phyloP scores from a whole-genome alignment of 164 flowering plant species.

The Umbellularia californica region DNA sequence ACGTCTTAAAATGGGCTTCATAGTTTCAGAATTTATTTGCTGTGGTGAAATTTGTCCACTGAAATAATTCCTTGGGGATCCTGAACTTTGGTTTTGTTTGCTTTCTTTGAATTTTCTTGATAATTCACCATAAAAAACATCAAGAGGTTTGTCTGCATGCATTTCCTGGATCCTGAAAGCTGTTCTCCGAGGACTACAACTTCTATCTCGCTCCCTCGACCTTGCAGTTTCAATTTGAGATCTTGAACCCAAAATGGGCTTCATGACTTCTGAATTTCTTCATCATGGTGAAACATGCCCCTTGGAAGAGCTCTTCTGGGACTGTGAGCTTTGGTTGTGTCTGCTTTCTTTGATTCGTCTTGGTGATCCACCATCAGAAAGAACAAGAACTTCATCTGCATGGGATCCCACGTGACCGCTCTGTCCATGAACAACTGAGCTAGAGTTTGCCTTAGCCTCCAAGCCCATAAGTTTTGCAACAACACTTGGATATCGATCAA shows the following conservation, averaged over 20 bases:
- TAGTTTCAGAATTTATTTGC: constrained; percentile 19
- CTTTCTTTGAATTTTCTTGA: constrained; percentile 28
- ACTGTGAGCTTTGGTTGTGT: constrained; percentile 20
- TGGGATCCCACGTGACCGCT: constrained; percentile 14
- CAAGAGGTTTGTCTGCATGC: constrained; percentile 14
- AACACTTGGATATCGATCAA: constrained; percentile 51
- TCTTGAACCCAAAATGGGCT: constrained; percentile 37
- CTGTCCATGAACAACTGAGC: constrained; percentile 16
- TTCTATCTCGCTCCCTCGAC: constrained; percentile 50
- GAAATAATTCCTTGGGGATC: constrained; percentile 32
- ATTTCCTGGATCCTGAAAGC: background rate
- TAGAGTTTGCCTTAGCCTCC: constrained; percentile 47
- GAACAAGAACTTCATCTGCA: constrained; percentile 17
- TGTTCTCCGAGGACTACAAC: constrained; percentile 26
- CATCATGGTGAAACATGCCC: constrained; percentile 30
- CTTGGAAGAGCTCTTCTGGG: constrained; percentile 31
- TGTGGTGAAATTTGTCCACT: constrained; percentile 28
- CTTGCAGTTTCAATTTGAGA: constrained; percentile 70
- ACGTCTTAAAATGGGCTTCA: constrained; percentile 40
- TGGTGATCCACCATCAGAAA: constrained; percentile 8
- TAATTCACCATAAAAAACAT: background rate
- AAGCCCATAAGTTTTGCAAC: constrained; percentile 93
- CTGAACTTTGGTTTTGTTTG: constrained; percentile 19
- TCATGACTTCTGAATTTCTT: constrained; percentile 29
- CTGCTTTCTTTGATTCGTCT: constrained; percentile 29